Evolutionary conservation across 768 basidiomycete genomes (phyloP).

Genomic region (Lactifluus rugatus): DNA sequence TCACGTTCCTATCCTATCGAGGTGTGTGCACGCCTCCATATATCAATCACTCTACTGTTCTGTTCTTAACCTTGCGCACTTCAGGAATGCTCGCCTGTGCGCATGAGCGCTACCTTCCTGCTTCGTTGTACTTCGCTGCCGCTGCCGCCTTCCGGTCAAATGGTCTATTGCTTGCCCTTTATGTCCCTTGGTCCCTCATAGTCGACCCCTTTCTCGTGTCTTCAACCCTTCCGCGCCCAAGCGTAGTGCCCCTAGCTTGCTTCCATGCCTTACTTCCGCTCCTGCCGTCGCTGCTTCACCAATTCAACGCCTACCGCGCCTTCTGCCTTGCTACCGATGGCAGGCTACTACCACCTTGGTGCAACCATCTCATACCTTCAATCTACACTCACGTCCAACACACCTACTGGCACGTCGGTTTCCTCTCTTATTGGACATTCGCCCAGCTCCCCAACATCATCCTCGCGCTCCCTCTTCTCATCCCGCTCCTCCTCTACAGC

Average conservation of each 20-base stretch:
- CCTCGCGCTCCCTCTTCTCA: constrained; percentile 62
- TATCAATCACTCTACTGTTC: neutral
- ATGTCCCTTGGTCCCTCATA: constrained; percentile 65
- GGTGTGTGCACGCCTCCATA: constrained; percentile 32
- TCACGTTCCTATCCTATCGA: constrained; percentile 68
- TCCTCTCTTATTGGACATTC: constrained; percentile 77
- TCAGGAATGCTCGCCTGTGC: constrained; percentile 55
- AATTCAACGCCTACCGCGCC: constrained; percentile 49
- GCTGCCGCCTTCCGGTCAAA: constrained; percentile 70
- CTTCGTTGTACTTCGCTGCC: constrained; percentile 51
- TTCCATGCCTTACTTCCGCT: constrained; percentile 40
- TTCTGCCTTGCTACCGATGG: constrained; percentile 44
- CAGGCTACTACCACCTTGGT: constrained; percentile 45
- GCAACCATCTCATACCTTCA: constrained; percentile 45
- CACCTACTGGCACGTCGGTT: constrained; percentile 78
- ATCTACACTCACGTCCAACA: constrained; percentile 78
- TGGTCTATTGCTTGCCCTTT: constrained; percentile 66
- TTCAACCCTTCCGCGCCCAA: constrained; percentile 28
- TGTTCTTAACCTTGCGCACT: neutral
- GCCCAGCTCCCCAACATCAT: constrained; percentile 84
- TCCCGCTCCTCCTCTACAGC: constrained; percentile 37
- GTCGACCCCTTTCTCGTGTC: constrained; percentile 39
- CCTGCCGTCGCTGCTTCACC: constrained; percentile 63
- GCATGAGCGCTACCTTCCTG: constrained; percentile 38
- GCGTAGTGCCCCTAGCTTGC: constrained; percentile 29